phyloP scores from a whole-genome alignment of 257 asterid genomes.

The Echites panduratus region DNA sequence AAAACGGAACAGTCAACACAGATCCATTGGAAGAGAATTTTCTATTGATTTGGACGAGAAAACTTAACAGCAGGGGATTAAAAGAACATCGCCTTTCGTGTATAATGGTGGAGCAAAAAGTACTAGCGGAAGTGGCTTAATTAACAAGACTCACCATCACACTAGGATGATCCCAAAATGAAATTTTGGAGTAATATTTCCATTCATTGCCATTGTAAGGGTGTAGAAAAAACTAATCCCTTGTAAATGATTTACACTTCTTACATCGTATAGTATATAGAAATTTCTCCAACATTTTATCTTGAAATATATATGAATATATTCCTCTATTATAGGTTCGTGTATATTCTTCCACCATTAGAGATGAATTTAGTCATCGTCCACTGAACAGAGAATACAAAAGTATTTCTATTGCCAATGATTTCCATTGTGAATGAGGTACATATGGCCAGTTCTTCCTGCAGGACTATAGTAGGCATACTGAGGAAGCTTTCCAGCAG shows the following conservation, averaged over 20 bases:
- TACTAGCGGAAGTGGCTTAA: not conserved
- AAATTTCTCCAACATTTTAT: slow-evolving; percentile 9
- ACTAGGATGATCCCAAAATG: slow-evolving; percentile 23
- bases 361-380: slow-evolving; percentile 3
- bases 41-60: not conserved
- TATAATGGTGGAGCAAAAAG: not conserved
- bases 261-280: slow-evolving; percentile 19
- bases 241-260: slow-evolving; percentile 27
- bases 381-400: not conserved
- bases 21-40: not conserved
- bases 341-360: not conserved
- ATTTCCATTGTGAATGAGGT: slow-evolving; percentile 44
- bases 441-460: slow-evolving; percentile 35
- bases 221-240: slow-evolving; percentile 36
- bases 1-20: not conserved
- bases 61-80: not conserved
- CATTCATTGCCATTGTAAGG: slow-evolving; percentile 30
- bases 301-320: not conserved
- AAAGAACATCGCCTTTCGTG: not conserved
- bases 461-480: slow-evolving; percentile 26
- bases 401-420: slow-evolving; percentile 47
- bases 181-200: slow-evolving; percentile 19
- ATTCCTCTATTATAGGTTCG: not conserved
- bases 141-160: slow-evolving; percentile 26
- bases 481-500: slow-evolving; percentile 33